Evolutionary conservation across 306 rosid species (phyloP).

Genomic region (Cucumis melo): DNA sequence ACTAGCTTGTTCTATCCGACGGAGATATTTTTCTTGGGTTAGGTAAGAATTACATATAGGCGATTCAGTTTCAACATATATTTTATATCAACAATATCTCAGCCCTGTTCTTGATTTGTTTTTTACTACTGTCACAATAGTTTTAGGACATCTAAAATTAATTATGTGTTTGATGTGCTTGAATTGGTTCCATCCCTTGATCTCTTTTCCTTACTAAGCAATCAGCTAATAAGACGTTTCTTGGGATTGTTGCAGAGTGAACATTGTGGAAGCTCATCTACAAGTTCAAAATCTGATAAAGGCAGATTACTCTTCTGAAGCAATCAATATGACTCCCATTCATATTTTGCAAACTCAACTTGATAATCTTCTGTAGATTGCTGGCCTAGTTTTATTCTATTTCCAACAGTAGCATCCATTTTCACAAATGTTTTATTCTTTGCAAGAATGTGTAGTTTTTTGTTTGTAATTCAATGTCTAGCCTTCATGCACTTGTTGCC

Average conservation of each 20-base stretch:
- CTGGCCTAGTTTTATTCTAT: neutral
- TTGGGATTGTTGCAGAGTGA: constrained; percentile 35
- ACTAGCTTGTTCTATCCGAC: neutral
- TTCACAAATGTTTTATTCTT: neutral
- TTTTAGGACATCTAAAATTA: neutral
- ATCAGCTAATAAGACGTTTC: neutral
- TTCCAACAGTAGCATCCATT: neutral
- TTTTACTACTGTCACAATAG: neutral
- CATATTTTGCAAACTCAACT: constrained; percentile 60
- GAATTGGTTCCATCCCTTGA: neutral
- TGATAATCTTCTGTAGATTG: constrained; percentile 44
- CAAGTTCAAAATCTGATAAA: constrained; percentile 62
- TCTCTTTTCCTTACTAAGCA: neutral
- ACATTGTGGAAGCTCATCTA: constrained; percentile 82
- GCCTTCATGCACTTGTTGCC: neutral
- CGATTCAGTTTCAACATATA: neutral
- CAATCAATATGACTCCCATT: constrained; percentile 52
- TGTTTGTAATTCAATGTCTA: neutral
- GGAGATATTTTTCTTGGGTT: neutral
- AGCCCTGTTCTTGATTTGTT: neutral
- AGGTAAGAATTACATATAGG: neutral
- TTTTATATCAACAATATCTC: neutral
- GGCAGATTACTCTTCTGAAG: constrained; percentile 62
- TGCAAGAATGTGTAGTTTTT: neutral
- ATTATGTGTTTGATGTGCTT: neutral